Percentiles rank a stretch among this genome's conserved stretches.
Conservation (phyloP, 495 filamentous ascomycete genomes). For the Entonaema liquescens region DNA sequence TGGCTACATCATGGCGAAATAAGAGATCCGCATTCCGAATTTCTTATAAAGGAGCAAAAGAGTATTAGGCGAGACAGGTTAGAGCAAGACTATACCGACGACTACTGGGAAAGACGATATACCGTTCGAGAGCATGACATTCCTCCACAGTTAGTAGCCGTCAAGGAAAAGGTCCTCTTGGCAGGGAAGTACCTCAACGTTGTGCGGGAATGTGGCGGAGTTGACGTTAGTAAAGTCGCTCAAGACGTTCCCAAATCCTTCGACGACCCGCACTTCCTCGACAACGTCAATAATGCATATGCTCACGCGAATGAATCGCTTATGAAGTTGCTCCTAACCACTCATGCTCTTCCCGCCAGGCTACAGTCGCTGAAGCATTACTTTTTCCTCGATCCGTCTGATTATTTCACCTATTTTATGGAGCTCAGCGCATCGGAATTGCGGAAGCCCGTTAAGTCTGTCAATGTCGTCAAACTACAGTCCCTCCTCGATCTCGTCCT, state of each 20-base stretch:
- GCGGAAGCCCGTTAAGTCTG: constrained; percentile 82
- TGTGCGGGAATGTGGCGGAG: constrained; percentile 94
- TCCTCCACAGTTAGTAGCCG: constrained; percentile 88
- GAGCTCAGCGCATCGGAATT: constrained; percentile 89
- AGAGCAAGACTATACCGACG: constrained; percentile 96
- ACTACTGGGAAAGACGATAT: constrained; percentile 98
- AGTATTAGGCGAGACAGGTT: constrained; percentile 90
- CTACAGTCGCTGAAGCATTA: constrained; percentile 95
- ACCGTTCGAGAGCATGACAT: constrained; percentile 90
- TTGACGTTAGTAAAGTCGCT: constrained; percentile 89
- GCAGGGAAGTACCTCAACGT: constrained; percentile 99
- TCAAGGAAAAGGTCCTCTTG: constrained; percentile 92
- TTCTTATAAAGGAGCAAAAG: constrained; percentile 94
- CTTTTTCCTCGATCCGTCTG: constrained; percentile 96
- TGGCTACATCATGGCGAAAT: constrained; percentile 98
- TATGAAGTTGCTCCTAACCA: constrained; percentile 89
- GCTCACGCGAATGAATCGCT: constrained; percentile 94
- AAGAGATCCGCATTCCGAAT: constrained; percentile 92
- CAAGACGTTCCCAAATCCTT: constrained; percentile 90
- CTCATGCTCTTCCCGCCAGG: constrained; percentile 86
- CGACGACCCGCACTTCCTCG: constrained; percentile 87
- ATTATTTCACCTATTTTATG: constrained; percentile 97
- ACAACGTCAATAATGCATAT: constrained; percentile 95
- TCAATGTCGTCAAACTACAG: constrained; percentile 93
- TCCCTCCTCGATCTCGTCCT: constrained; percentile 93